Conservation (phyloP, 768 basidiomycete genomes). For the Lactarius deliciosus region DNA sequence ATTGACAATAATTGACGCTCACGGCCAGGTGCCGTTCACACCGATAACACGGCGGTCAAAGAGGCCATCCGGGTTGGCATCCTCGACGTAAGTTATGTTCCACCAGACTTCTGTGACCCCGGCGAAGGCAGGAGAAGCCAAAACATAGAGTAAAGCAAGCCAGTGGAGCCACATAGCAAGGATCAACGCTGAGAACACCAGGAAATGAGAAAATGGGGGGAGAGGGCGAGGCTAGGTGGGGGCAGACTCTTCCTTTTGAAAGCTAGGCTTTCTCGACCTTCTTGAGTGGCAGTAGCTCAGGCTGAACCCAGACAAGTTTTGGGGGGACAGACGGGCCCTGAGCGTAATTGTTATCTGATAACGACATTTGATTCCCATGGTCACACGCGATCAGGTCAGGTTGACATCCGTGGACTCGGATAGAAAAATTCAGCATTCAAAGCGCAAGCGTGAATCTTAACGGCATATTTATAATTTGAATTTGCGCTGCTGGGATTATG, state of each 20-base stretch:
- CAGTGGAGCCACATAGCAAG: slow-evolving; percentile 19
- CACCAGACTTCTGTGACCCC: slow-evolving; percentile 79
- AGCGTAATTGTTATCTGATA: slow-evolving; percentile 14
- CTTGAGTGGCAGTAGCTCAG: not conserved
- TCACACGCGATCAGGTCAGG: not conserved
- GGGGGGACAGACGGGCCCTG: slow-evolving; percentile 6
- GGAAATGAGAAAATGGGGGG: slow-evolving; percentile 7
- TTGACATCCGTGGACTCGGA: not conserved
- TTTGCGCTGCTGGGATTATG: too few relatives aligned
- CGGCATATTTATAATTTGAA: not conserved
- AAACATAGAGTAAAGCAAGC: slow-evolving; percentile 35
- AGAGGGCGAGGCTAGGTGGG: slow-evolving; percentile 21
- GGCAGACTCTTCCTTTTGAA: not conserved
- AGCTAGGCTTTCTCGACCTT: not conserved
- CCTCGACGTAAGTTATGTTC: slow-evolving; percentile 83
- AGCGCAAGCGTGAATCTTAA: not conserved
- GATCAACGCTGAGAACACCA: slow-evolving; percentile 1
- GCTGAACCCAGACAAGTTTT: not conserved
- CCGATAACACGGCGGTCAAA: slow-evolving; percentile 76
- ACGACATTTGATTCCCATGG: not conserved
- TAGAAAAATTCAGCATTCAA: not conserved
- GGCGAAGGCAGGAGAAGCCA: slow-evolving; percentile 49
- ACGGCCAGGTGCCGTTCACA: slow-evolving; percentile 95
- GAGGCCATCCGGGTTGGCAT: slow-evolving; percentile 84
- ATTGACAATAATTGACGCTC: slow-evolving; percentile 36